Percentiles rank a stretch among this genome's conserved stretches.
phyloP scores from a whole-genome alignment of 2,329 filamentous ascomycete genomes.

The Colletotrichum tabaci region DNA sequence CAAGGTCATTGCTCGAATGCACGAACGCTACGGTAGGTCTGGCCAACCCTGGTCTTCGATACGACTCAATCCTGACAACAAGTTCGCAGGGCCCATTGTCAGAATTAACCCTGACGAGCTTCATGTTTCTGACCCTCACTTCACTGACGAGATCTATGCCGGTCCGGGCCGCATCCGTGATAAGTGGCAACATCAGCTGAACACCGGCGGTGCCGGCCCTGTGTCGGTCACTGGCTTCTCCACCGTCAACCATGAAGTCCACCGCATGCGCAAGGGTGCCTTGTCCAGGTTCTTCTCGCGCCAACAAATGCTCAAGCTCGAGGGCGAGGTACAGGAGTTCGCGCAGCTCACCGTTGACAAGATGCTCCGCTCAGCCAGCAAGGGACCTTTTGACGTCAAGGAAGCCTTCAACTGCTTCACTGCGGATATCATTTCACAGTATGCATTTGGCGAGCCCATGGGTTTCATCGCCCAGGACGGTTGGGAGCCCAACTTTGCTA shows the following conservation, averaged over 20 bases:
- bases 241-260: constrained; percentile 51
- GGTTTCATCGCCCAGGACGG: constrained; percentile 50
- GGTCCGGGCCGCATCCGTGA: constrained; percentile 36
- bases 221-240: constrained; percentile 45
- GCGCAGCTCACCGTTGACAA: constrained; percentile 36
- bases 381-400: constrained; percentile 50
- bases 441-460: constrained; percentile 54
- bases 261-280: constrained; percentile 50
- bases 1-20: constrained; percentile 38
- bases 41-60: neutral
- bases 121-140: constrained; percentile 54
- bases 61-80: constrained; percentile 11
- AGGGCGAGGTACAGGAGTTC: constrained; percentile 37
- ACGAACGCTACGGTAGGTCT: constrained; percentile 34
- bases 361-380: constrained; percentile 44
- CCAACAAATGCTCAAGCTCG: constrained; percentile 40
- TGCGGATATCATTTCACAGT: constrained; percentile 56
- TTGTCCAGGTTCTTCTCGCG: constrained; percentile 54
- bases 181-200: constrained; percentile 47
- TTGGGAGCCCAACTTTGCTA: constrained; percentile 54
- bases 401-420: constrained; percentile 57
- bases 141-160: constrained; percentile 57
- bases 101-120: constrained; percentile 57
- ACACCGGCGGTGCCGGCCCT: constrained; percentile 45
- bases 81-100: constrained; percentile 52